Evolutionary conservation across 768 basidiomycete genomes (phyloP).

Genomic region (Mycena albidolilacea): DNA sequence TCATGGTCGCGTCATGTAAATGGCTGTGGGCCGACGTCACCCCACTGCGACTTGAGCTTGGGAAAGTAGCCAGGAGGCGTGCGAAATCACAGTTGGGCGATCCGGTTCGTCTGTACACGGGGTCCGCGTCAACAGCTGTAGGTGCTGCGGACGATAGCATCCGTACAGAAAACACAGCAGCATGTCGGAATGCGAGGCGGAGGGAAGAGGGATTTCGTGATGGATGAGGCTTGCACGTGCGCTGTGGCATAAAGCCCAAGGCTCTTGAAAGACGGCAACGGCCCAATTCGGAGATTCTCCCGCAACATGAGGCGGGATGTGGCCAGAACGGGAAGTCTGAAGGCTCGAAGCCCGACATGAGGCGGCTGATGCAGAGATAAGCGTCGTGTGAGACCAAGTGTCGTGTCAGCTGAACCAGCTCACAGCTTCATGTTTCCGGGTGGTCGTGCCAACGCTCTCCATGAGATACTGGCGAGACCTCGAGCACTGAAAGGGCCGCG

Average conservation of each 20-base stretch:
- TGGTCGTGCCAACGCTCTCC: slow-evolving; percentile 2
- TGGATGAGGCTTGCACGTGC: slow-evolving; percentile 11
- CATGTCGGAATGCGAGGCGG: slow-evolving; percentile 10
- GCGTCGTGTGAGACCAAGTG: slow-evolving; percentile 13
- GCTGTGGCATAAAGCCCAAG: neutral
- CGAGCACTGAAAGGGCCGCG: neutral
- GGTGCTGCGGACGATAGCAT: neutral
- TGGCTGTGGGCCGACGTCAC: slow-evolving; percentile 19
- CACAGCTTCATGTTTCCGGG: slow-evolving; percentile 7
- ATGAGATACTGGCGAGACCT: slow-evolving; percentile 2
- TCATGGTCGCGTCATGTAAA: slow-evolving; percentile 14
- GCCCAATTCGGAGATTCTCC: slow-evolving; percentile 32
- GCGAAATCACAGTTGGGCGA: neutral
- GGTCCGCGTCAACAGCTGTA: slow-evolving; percentile 3
- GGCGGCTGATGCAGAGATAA: slow-evolving; percentile 28
- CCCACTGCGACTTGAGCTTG: neutral
- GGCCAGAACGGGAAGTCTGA: slow-evolving; percentile 22
- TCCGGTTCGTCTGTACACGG: slow-evolving; percentile 1
- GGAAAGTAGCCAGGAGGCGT: neutral
- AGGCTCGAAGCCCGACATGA: slow-evolving; percentile 30
- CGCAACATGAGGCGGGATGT: slow-evolving; percentile 35
- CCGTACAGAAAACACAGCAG: neutral
- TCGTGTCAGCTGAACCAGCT: slow-evolving; percentile 28
- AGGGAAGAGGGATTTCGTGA: neutral
- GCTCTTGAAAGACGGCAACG: slow-evolving; percentile 1